Evolutionary conservation across 1,284 basidiomycete species (phyloP).

Genomic region (Pholiota adiposa): DNA sequence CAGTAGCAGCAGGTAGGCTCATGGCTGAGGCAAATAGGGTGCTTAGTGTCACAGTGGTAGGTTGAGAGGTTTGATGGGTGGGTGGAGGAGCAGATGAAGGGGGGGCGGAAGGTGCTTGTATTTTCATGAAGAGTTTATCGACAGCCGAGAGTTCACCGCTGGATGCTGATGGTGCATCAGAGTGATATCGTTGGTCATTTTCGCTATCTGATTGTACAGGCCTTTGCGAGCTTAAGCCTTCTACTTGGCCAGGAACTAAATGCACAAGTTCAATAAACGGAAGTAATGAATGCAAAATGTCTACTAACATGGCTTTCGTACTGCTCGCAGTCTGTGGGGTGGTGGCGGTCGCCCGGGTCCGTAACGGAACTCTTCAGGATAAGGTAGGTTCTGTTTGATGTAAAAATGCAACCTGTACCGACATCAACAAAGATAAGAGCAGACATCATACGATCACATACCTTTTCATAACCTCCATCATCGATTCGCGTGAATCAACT

Average conservation of each 20-base stretch:
- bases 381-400: constrained; percentile 63
- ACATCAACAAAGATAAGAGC: constrained; percentile 7
- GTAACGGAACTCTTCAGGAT: constrained; percentile 72
- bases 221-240: constrained; percentile 19
- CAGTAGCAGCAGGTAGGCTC: not conserved
- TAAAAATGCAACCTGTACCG: constrained; percentile 60
- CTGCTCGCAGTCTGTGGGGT: constrained; percentile 38
- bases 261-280: not conserved
- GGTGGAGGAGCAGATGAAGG: constrained; percentile 11
- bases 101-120: constrained; percentile 32
- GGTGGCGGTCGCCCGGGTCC: constrained; percentile 67
- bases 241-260: not conserved
- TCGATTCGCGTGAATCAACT: constrained; percentile 68
- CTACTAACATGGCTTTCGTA: constrained; percentile 26
- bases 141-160: constrained; percentile 49
- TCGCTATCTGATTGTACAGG: constrained; percentile 29
- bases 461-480: constrained; percentile 72
- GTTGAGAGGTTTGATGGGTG: constrained; percentile 16
- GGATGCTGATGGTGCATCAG: constrained; percentile 24
- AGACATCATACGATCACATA: constrained; percentile 32
- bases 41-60: constrained; percentile 29
- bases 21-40: constrained; percentile 21
- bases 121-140: constrained; percentile 65
- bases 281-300: not conserved
- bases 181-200: constrained; percentile 26